Conservation (phyloP, 805 yeast genomes). For the Saccharomycopsis schoenii region DNA sequence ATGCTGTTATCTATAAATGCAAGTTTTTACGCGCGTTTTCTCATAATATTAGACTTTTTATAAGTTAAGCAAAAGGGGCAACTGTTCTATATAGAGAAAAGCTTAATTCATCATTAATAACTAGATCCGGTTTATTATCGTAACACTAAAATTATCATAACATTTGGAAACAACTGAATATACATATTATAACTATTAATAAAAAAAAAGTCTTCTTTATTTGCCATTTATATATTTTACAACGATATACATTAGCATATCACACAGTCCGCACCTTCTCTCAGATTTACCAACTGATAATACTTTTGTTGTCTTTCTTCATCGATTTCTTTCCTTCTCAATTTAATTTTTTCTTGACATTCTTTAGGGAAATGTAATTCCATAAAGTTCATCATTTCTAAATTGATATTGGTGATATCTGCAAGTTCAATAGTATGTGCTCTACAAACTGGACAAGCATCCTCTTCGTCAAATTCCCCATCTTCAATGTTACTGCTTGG, state of each 20-base stretch:
- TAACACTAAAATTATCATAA: too few species aligned
- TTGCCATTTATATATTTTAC: too few species aligned
- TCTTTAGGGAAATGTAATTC: constrained; percentile 57
- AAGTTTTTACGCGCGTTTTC: neutral
- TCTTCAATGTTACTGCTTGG: neutral
- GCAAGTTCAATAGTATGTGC: constrained; percentile 42
- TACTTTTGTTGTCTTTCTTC: constrained; percentile 28
- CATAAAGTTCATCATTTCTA: constrained; percentile 41
- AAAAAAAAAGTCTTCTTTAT: too few species aligned
- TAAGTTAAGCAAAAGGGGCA: neutral
- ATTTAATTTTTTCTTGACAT: constrained; percentile 49
- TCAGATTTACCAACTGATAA: constrained; percentile 19
- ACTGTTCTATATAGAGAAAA: neutral
- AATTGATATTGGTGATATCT: constrained; percentile 50
- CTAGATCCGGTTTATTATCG: neutral
- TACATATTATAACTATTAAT: too few species aligned
- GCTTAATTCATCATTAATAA: neutral
- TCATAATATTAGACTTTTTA: neutral
- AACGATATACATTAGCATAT: neutral
- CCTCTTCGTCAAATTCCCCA: constrained; percentile 25
- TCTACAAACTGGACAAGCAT: constrained; percentile 62
- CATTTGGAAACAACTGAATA: too few species aligned
- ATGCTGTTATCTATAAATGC: neutral
- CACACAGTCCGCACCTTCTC: neutral
- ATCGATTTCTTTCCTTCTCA: constrained; percentile 39